Evolutionary conservation across 1,284 basidiomycete genomes (phyloP).

Genomic region (Cutaneotrichosporon mucoides): DNA sequence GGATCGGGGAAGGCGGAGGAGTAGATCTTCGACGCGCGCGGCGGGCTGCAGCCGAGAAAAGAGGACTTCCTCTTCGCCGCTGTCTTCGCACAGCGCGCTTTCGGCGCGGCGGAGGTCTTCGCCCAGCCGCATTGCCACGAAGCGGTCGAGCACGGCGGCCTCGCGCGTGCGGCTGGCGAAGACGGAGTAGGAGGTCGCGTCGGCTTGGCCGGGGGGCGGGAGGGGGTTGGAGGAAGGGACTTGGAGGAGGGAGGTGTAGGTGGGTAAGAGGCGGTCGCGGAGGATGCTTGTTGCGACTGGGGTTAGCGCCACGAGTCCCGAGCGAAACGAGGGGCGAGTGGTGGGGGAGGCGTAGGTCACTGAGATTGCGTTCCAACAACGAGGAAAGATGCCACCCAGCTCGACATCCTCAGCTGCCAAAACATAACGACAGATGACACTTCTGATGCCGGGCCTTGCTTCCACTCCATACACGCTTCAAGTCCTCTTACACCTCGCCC

Average conservation of each 20-base stretch:
- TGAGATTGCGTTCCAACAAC: too few species aligned
- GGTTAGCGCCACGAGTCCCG: background rate
- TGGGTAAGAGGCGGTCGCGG: conserved; percentile 22
- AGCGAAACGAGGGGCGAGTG: too few species aligned
- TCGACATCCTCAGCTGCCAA: too few species aligned
- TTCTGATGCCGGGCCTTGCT: too few species aligned
- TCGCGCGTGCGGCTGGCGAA: conserved; percentile 35
- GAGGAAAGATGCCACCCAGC: too few species aligned
- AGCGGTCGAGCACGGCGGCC: conserved; percentile 41
- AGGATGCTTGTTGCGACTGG: conserved; percentile 36
- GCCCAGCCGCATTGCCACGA: conserved; percentile 39
- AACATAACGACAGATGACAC: too few species aligned
- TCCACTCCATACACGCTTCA: too few species aligned
- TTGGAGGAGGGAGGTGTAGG: conserved; percentile 22
- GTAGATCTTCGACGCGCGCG: conserved; percentile 40
- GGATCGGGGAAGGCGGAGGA: conserved; percentile 24
- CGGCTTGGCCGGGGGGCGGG: conserved; percentile 13
- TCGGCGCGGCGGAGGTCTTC: conserved; percentile 36
- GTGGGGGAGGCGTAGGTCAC: too few species aligned
- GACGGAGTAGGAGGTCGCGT: conserved; percentile 16
- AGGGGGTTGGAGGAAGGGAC: conserved; percentile 31
- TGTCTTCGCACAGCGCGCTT: conserved; percentile 31
- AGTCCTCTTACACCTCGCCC: too few species aligned
- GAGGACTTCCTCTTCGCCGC: conserved; percentile 30
- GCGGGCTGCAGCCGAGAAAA: conserved; percentile 35